These are phyloP conservation scores for Cystobasidiaceae sp. DNA, from an alignment of 1,284 basidiomycete genomes.

Conservation along the genomic window DNA sequence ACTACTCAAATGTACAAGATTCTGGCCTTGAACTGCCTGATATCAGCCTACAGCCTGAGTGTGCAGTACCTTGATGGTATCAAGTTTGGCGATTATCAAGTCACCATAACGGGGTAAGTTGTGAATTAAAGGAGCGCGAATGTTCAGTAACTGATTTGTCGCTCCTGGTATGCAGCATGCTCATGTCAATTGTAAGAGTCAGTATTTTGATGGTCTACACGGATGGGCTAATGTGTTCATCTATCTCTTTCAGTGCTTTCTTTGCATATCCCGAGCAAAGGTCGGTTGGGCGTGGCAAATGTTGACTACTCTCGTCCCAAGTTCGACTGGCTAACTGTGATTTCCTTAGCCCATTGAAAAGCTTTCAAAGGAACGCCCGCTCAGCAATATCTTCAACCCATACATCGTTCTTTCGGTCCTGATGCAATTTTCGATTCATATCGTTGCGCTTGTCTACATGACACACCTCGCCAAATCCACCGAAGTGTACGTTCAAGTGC, in stretches of 20 bases:
- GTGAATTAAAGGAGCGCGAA: background rate
- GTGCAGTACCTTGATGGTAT: constrained; percentile 95
- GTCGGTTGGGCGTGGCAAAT: constrained; percentile 50
- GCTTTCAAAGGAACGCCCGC: constrained; percentile 78
- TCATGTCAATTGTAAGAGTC: constrained; percentile 68
- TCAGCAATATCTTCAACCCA: constrained; percentile 91
- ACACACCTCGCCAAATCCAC: constrained; percentile 69
- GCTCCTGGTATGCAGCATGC: constrained; percentile 55
- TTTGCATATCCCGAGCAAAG: constrained; percentile 94
- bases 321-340: constrained; percentile 20
- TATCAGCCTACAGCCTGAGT: constrained; percentile 81
- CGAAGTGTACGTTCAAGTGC: constrained; percentile 62
- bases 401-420: constrained; percentile 87
- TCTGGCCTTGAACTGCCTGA: constrained; percentile 87
- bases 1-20: constrained; percentile 99
- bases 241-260: constrained; percentile 59
- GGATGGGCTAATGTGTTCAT: background rate
- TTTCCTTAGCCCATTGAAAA: constrained; percentile 73
- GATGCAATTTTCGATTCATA: constrained; percentile 85
- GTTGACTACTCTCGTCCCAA: background rate
- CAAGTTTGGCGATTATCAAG: constrained; percentile 86
- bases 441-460: constrained; percentile 80
- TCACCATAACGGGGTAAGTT: constrained; percentile 42
- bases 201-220: background rate
- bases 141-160: background rate